A percentile compares a stretch with the other conserved stretches of the same genome.
These are phyloP conservation scores for Xylariaceae sp. DNA, from an alignment of 2,329 filamentous ascomycete genomes.

Conservation along the genomic window DNA sequence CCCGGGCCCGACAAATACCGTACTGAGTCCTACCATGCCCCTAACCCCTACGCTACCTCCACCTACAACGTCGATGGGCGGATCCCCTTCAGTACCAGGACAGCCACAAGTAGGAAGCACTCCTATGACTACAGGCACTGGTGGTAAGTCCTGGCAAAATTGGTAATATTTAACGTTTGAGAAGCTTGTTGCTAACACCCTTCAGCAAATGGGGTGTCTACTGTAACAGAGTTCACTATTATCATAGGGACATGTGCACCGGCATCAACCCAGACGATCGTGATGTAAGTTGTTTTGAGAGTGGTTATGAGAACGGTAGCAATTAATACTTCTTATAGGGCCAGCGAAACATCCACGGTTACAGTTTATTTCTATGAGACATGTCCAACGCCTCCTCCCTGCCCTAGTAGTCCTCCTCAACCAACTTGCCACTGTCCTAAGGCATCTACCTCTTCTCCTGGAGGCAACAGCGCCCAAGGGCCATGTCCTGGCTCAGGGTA, in stretches of 20 bases:
- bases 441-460: conserved; percentile 14
- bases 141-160: conserved; percentile 21
- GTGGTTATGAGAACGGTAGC: background rate
- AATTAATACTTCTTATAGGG: conserved; percentile 11
- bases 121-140: conserved; percentile 9
- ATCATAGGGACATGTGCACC: conserved; percentile 7
- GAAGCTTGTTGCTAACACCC: background rate
- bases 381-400: conserved; percentile 20
- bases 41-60: background rate
- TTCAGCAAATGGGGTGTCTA: conserved; percentile 1
- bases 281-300: conserved; percentile 11
- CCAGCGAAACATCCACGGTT: conserved; percentile 19
- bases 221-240: conserved; percentile 1
- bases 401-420: conserved; percentile 20
- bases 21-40: background rate
- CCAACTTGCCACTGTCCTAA: conserved; percentile 26
- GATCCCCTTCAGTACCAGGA: too few species aligned
- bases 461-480: conserved; percentile 25
- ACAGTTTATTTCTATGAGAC: conserved; percentile 13
- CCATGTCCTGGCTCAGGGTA: conserved; percentile 42
- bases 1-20: background rate
- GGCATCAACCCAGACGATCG: conserved; percentile 8
- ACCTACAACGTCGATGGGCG: background rate
- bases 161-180: background rate
- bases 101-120: conserved; percentile 4